These are phyloP conservation scores for Halophytophthora polymorphica DNA, from an alignment of 352 stramenopile genomes.

Conservation along the genomic window DNA sequence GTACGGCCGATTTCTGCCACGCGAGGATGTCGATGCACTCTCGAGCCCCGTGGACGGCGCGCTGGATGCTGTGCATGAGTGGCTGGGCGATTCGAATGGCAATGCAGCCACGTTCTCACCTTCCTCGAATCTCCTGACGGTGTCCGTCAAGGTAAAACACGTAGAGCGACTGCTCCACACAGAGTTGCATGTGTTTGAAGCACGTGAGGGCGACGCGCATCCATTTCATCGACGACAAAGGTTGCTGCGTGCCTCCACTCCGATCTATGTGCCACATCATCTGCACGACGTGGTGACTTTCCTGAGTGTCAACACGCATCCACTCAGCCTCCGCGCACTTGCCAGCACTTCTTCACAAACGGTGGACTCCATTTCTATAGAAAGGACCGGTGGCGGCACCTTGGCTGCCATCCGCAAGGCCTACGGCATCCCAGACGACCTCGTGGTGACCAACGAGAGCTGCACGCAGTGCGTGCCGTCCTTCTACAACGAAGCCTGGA, in stretches of 20 bases:
- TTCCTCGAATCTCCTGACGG: conserved; percentile 42
- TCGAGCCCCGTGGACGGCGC: conserved; percentile 38
- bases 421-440: conserved; percentile 65
- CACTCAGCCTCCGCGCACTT: conserved; percentile 48
- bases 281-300: conserved; percentile 49
- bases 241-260: conserved; percentile 36
- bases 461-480: conserved; percentile 68
- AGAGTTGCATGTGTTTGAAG: conserved; percentile 48
- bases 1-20: conserved; percentile 53
- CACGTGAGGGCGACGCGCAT: not conserved
- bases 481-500: conserved; percentile 77
- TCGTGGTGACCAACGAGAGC: conserved; percentile 60
- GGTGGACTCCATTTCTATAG: conserved; percentile 1
- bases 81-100: conserved; percentile 27
- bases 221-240: conserved; percentile 15
- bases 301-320: conserved; percentile 68
- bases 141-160: conserved; percentile 38
- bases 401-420: conserved; percentile 47
- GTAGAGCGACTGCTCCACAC: conserved; percentile 50
- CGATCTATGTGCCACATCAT: conserved; percentile 35
- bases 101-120: conserved; percentile 31
- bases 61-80: conserved; percentile 43
- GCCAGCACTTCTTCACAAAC: conserved; percentile 24
- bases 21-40: conserved; percentile 39
- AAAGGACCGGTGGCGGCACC: conserved; percentile 16